Percentiles rank a stretch among this genome's conserved stretches.
Conservation (phyloP, 1,284 basidiomycete species). For the Lentinula novae-zelandiae region DNA sequence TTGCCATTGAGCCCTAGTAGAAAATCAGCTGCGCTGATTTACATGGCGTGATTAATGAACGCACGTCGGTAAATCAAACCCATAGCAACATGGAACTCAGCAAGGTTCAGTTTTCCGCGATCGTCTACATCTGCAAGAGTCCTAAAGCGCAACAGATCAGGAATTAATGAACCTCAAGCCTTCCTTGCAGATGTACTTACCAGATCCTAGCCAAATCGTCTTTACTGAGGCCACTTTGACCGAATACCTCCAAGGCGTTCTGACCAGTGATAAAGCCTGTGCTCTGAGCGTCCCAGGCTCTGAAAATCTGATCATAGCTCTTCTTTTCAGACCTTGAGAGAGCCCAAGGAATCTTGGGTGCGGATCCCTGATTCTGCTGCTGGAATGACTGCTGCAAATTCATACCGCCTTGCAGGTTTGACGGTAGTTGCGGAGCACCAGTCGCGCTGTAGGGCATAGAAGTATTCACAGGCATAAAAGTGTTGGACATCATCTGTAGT, state of each 20-base stretch:
- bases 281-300: slow-evolving; percentile 87
- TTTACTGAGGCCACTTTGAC: slow-evolving; percentile 85
- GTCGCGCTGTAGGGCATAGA: slow-evolving; percentile 58
- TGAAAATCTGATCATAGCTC: slow-evolving; percentile 95
- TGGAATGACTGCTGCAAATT: slow-evolving; percentile 76
- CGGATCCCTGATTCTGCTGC: slow-evolving; percentile 75
- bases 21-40: not conserved
- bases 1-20: slow-evolving; percentile 85
- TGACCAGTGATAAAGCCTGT: slow-evolving; percentile 88
- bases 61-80: slow-evolving; percentile 93
- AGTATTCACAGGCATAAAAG: slow-evolving; percentile 79
- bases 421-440: slow-evolving; percentile 67
- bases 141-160: slow-evolving; percentile 42
- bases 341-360: slow-evolving; percentile 82
- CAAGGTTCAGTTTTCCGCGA: slow-evolving; percentile 90
- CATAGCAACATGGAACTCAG: slow-evolving; percentile 99
- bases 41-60: slow-evolving; percentile 27
- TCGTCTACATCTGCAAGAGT: slow-evolving; percentile 87
- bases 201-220: slow-evolving; percentile 95
- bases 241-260: slow-evolving; percentile 92
- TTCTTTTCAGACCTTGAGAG: slow-evolving; percentile 92
- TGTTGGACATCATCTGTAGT: slow-evolving; percentile 79
- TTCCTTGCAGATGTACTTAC: slow-evolving; percentile 42
- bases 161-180: not conserved
- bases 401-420: slow-evolving; percentile 45